phyloP scores from a whole-genome alignment of 2,329 filamentous ascomycete genomes.

The Colletotrichum sp. region DNA sequence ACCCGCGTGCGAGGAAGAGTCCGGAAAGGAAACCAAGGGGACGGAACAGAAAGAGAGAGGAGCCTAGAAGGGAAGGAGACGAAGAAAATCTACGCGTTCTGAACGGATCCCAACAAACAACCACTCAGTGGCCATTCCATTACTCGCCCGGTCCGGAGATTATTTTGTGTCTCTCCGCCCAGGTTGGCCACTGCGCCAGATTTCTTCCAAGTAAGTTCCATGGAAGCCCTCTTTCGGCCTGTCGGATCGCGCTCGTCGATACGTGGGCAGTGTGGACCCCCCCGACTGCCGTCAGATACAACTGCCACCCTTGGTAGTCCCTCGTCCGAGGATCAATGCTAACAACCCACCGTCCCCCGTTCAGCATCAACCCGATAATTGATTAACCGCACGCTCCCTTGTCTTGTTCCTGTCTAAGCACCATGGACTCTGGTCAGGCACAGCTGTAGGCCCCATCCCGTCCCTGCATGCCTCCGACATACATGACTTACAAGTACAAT shows the following conservation, averaged over 20 bases:
- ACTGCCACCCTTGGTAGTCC: slow-evolving; percentile 31
- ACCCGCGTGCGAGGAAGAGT: neutral
- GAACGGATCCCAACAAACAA: slow-evolving; percentile 27
- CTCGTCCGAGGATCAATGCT: slow-evolving; percentile 41
- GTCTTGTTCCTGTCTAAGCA: slow-evolving; percentile 35
- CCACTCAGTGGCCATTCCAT: slow-evolving; percentile 23
- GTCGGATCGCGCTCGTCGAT: slow-evolving; percentile 41
- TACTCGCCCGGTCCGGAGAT: slow-evolving; percentile 32
- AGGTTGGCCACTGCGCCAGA: slow-evolving; percentile 36
- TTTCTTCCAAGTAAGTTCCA: slow-evolving; percentile 46
- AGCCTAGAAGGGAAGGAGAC: slow-evolving; percentile 2
- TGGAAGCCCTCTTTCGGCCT: slow-evolving; percentile 32
- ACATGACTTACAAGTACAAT: slow-evolving; percentile 41
- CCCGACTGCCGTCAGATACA: slow-evolving; percentile 27
- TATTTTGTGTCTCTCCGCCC: slow-evolving; percentile 27
- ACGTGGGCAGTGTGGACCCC: slow-evolving; percentile 34
- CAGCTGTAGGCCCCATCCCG: slow-evolving; percentile 52
- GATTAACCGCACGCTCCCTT: slow-evolving; percentile 40
- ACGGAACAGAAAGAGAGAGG: neutral
- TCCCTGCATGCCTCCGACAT: slow-evolving; percentile 23
- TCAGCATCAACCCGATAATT: slow-evolving; percentile 41
- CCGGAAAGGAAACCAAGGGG: neutral
- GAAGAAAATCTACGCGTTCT: slow-evolving; percentile 38
- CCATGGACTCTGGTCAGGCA: slow-evolving; percentile 58
- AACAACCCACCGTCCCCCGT: slow-evolving; percentile 34